Evolutionary conservation across 2,329 filamentous ascomycete species (phyloP), one percentile per base, ranked within the genome.

Genomic region (Apiospora marii): DNA sequence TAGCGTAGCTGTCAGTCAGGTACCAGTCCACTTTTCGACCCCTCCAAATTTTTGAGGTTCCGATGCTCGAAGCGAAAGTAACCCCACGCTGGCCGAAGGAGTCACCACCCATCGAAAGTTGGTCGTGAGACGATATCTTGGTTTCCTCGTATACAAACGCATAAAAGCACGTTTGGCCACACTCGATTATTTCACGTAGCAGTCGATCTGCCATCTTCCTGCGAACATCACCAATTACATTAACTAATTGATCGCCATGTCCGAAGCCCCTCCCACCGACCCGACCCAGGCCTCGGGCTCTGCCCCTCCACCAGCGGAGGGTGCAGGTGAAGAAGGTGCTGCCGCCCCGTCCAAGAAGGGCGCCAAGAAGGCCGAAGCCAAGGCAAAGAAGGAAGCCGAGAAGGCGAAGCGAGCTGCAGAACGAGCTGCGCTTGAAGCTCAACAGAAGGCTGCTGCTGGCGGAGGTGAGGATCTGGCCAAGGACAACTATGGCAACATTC

Each of bases 361-460:
- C 22, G 85, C 92, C 75, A 97, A 97, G 86, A 97, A 97, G 86
- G 92, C 93, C 67, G 92, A 93, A 78, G 89, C 89, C 74, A 97
- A 97, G 85, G 94, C 95, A 41, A 95, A 95, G 85, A 95, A 96
- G 82, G 95, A 97, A 84, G 93, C 93, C 16, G 88, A 91, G 81
- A 97, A 97, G 84, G 93, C 93, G 79, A 81, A 89, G 81, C 85
- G 91, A 83, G 87, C 90, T 71, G 92, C 92, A n/a, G 93, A 94
- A 77, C 92, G 93, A 79, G 92, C 93, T 80, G 92, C 93, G 74
- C 90, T 90, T 61, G 89, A 90, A 73, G 92, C 92, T 73, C 91
- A 91, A 58, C 89, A 90, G 75, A 91, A 91, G 74, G 91, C 90
- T 46, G 88, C 90, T 46, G 88, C 87, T 67, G 89, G 92, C 73